These are phyloP conservation scores for Tylopilus intermedius DNA, from an alignment of 768 basidiomycete genomes.

Conservation along the genomic window DNA sequence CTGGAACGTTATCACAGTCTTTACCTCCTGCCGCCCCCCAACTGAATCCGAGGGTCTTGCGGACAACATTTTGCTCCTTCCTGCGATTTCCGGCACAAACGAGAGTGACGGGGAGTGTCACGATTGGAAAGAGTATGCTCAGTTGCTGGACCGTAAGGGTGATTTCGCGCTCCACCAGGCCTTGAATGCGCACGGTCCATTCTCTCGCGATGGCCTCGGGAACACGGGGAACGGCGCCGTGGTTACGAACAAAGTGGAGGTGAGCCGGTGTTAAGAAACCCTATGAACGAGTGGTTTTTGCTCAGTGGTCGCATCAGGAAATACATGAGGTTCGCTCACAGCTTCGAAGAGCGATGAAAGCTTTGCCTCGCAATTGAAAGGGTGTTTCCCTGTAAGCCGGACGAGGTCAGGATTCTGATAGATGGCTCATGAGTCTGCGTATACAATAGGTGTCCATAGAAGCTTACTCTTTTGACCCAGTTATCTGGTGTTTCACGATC, in stretches of 20 bases:
- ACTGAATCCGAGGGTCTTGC: conserved; percentile 50
- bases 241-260: conserved; percentile 58
- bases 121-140: conserved; percentile 40
- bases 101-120: conserved; percentile 57
- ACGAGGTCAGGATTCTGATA: conserved; percentile 35
- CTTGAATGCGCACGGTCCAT: conserved; percentile 43
- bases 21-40: conserved; percentile 49
- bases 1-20: background rate
- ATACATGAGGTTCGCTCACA: conserved; percentile 17
- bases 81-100: conserved; percentile 63
- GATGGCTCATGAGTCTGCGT: background rate
- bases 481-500: conserved; percentile 37
- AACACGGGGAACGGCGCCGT: conserved; percentile 53
- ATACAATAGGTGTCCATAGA: background rate
- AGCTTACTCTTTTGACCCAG: conserved; percentile 35
- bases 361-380: conserved; percentile 54
- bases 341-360: conserved; percentile 40
- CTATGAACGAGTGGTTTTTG: conserved; percentile 7
- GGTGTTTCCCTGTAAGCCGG: conserved; percentile 55
- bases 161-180: conserved; percentile 34
- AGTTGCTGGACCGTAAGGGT: conserved; percentile 44
- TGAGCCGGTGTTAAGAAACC: conserved; percentile 55
- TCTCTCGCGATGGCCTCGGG: conserved; percentile 30
- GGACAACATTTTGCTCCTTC: conserved; percentile 62
- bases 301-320: background rate